Conservation (phyloP, 768 basidiomycete species). For the Trametes cubensis region DNA sequence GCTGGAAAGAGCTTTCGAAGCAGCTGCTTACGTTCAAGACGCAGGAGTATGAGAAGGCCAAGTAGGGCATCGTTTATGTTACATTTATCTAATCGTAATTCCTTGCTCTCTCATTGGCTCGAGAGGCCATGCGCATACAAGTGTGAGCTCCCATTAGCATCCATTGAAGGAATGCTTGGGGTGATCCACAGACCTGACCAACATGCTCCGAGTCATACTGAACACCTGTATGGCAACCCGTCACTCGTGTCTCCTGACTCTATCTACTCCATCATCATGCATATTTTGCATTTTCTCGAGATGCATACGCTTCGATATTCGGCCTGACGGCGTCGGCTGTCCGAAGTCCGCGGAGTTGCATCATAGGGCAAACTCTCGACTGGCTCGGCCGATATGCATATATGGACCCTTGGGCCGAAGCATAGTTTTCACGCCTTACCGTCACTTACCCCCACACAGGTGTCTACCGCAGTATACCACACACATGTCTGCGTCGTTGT, state of each 20-base stretch:
- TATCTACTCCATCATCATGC: no score
- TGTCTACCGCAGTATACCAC: no score
- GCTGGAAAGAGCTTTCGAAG: slow-evolving; percentile 67
- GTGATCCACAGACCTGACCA: no score
- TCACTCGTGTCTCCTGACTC: no score
- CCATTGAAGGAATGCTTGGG: no score
- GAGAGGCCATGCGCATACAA: no score
- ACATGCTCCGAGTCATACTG: no score
- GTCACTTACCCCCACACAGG: not conserved
- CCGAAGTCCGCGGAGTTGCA: not conserved
- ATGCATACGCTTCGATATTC: no score
- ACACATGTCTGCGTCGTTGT: not conserved
- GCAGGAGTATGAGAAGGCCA: slow-evolving; percentile 41
- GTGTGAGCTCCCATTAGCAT: no score
- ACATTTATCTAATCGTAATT: slow-evolving; percentile 20
- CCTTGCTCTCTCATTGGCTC: slow-evolving; percentile 12
- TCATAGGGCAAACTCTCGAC: not conserved
- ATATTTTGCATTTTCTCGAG: no score
- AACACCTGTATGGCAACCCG: not conserved
- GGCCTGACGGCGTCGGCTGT: not conserved
- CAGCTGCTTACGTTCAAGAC: slow-evolving; percentile 59
- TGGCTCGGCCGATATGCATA: no score
- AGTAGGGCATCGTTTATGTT: slow-evolving; percentile 34
- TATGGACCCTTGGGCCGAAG: no score
- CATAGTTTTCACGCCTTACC: not conserved